Percentiles rank a stretch among this genome's conserved stretches.
phyloP scores from a whole-genome alignment of 306 rosid genomes.

The Castanea sativa region DNA sequence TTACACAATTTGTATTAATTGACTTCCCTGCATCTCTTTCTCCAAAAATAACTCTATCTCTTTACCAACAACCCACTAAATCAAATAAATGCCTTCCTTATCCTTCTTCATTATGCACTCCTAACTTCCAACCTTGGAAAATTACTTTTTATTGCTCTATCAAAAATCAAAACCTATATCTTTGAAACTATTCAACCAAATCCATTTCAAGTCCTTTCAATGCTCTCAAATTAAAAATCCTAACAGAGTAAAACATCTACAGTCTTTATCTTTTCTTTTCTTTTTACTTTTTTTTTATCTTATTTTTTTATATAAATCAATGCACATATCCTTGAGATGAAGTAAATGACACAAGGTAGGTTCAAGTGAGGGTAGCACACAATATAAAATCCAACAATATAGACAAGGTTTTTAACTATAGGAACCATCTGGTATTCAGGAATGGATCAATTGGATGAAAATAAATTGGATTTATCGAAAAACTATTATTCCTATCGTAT shows the following conservation, averaged over 20 bases:
- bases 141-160: no score
- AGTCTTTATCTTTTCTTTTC: neutral
- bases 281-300: neutral
- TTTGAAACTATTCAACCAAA: neutral
- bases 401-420: neutral
- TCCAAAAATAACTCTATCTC: no score
- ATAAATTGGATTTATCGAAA: no score
- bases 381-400: neutral
- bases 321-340: neutral
- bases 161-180: neutral
- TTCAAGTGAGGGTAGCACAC: neutral
- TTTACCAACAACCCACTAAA: no score
- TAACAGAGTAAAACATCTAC: neutral
- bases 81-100: no score
- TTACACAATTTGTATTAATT: no score
- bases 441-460: no score
- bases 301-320: neutral
- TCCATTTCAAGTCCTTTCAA: neutral
- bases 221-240: neutral
- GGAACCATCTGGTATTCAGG: no score
- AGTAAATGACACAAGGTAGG: neutral
- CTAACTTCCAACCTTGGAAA: no score
- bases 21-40: no score
- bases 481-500: no score
- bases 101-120: no score